Evolutionary conservation across 768 basidiomycete species (phyloP).

Genomic region (Suillus tomentosus): DNA sequence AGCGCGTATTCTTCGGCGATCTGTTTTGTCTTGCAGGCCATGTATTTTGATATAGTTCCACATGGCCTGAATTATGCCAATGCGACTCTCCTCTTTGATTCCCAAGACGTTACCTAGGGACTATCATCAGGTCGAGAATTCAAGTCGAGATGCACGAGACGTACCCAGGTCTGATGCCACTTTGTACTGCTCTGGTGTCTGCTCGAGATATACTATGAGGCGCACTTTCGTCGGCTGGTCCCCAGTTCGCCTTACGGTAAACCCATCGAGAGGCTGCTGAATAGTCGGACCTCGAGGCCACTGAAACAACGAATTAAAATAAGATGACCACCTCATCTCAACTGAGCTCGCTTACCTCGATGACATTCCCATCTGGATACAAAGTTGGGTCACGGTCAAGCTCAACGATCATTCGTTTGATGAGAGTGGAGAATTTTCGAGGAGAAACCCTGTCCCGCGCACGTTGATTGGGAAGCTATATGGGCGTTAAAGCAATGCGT

Average conservation of each 20-base stretch:
- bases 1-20: slow-evolving; percentile 66
- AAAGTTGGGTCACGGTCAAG: slow-evolving; percentile 80
- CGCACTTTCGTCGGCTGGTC: slow-evolving; percentile 78
- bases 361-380: slow-evolving; percentile 84
- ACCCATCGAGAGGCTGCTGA: slow-evolving; percentile 77
- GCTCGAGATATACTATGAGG: slow-evolving; percentile 83
- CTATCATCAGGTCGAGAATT: slow-evolving; percentile 11
- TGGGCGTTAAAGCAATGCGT: neutral
- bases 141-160: slow-evolving; percentile 15
- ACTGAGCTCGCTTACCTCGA: slow-evolving; percentile 60
- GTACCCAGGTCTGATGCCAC: slow-evolving; percentile 74
- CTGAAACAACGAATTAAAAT: slow-evolving; percentile 36
- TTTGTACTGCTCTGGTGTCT: slow-evolving; percentile 85
- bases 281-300: slow-evolving; percentile 62
- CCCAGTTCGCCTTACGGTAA: slow-evolving; percentile 80
- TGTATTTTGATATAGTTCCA: slow-evolving; percentile 94
- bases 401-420: slow-evolving; percentile 84
- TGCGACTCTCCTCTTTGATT: slow-evolving; percentile 82
- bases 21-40: slow-evolving; percentile 80
- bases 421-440: slow-evolving; percentile 83
- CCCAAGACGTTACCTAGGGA: slow-evolving; percentile 61
- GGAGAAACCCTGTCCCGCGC: slow-evolving; percentile 60
- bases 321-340: neutral
- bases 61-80: slow-evolving; percentile 77
- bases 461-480: slow-evolving; percentile 60